Percentiles rank a stretch among this genome's conserved stretches.
These are phyloP conservation scores for Dipteronia dyeriana DNA, from an alignment of 345 rosid species.

Conservation along the genomic window DNA sequence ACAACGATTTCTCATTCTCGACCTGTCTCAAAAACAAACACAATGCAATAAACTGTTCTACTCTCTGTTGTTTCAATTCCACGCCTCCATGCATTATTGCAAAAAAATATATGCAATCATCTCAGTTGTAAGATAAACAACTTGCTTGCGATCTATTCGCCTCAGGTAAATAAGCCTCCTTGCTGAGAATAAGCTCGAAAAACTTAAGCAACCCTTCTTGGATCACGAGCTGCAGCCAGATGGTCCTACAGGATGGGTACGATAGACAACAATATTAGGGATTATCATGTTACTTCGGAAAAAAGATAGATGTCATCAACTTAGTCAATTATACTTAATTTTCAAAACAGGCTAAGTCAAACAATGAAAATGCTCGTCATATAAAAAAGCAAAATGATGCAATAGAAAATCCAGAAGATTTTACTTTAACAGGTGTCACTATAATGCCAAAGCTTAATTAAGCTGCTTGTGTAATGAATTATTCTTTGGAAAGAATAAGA, in stretches of 20 bases:
- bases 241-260: slow-evolving; percentile 63
- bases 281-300: not conserved
- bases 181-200: not conserved
- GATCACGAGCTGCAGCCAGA: slow-evolving; percentile 75
- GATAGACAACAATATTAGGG: slow-evolving; percentile 7
- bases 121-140: not conserved
- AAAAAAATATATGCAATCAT: slow-evolving; percentile 27
- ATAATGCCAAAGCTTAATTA: not conserved
- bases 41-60: slow-evolving; percentile 7
- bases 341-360: not conserved
- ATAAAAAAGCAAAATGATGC: not conserved
- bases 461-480: not conserved
- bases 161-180: slow-evolving; percentile 11
- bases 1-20: slow-evolving; percentile 22
- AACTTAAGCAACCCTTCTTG: slow-evolving; percentile 54
- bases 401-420: not conserved
- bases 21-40: slow-evolving; percentile 25
- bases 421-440: not conserved
- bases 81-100: slow-evolving; percentile 23
- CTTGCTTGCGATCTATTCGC: slow-evolving; percentile 16
- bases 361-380: not conserved
- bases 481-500: not conserved
- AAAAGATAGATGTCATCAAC: not conserved
- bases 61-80: slow-evolving; percentile 12
- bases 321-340: not conserved